phyloP scores from a whole-genome alignment of 2,329 filamentous ascomycete species.

The Triangularia verruculosa region DNA sequence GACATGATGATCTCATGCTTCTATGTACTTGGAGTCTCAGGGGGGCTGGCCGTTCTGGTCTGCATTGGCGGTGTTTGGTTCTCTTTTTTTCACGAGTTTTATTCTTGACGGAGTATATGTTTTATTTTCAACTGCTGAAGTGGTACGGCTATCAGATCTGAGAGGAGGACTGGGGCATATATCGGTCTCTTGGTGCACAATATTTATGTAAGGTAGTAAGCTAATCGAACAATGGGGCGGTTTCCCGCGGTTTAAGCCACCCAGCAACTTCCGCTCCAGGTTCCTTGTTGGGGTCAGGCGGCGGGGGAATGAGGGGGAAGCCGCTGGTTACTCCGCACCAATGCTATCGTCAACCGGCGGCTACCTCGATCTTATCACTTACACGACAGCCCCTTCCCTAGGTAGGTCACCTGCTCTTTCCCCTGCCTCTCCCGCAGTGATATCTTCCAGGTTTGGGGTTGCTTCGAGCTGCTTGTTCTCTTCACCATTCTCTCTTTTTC shows the following conservation, averaged over 20 bases:
- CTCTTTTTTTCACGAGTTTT: background rate
- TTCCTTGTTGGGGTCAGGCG: background rate
- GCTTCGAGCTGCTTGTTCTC: background rate
- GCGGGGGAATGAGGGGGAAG: conserved; percentile 7
- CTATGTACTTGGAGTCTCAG: background rate
- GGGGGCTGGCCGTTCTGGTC: background rate
- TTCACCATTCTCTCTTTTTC: background rate
- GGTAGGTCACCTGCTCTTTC: conserved; percentile 3
- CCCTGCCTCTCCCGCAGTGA: background rate
- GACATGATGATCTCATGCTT: background rate
- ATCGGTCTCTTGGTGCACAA: background rate
- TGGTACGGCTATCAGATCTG: background rate
- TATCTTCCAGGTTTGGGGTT: no score
- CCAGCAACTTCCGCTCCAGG: background rate
- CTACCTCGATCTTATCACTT: conserved; percentile 29
- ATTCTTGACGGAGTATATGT: background rate
- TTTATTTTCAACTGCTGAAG: background rate
- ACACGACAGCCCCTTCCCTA: conserved; percentile 13
- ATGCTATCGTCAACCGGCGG: background rate
- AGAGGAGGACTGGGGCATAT: background rate
- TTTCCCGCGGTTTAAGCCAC: background rate
- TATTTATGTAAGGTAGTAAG: background rate
- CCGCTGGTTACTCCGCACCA: conserved; percentile 16
- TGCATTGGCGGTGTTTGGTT: conserved; percentile 7
- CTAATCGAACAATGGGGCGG: background rate